phyloP scores from a whole-genome alignment of 2,329 filamentous ascomycete genomes.

The Apiospora rasikravindrae region DNA sequence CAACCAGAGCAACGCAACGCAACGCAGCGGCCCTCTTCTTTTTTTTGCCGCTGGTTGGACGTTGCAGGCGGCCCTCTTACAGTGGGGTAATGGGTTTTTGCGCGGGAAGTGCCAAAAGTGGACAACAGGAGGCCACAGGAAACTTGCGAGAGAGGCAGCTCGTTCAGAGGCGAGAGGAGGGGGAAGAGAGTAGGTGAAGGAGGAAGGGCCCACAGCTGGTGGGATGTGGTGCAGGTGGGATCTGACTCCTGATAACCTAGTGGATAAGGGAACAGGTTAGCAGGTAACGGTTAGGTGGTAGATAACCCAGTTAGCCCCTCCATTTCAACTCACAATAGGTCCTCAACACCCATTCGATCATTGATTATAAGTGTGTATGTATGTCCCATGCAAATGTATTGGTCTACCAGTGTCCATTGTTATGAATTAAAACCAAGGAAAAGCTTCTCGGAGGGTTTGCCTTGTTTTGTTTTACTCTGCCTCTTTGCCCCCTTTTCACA shows the following conservation, averaged over 20 bases:
- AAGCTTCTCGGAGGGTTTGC: background rate
- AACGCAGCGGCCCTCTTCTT: background rate
- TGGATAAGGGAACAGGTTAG: background rate
- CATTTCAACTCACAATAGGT: background rate
- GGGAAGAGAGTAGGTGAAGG: background rate
- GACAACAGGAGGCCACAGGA: background rate
- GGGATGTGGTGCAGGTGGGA: constrained; percentile 15
- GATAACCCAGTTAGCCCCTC: constrained; percentile 8
- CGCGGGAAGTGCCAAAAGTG: constrained; percentile 5
- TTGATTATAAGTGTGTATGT: constrained; percentile 9
- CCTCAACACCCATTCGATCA: background rate
- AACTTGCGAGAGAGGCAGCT: background rate
- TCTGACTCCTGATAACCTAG: constrained; percentile 4
- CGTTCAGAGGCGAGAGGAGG: background rate
- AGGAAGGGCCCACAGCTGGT: background rate
- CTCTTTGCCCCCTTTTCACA: background rate
- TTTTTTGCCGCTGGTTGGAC: constrained; percentile 10
- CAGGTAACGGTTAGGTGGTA: background rate
- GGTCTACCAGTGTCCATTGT: background rate
- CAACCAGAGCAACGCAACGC: background rate
- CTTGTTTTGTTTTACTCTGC: background rate
- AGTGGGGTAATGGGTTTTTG: constrained; percentile 7
- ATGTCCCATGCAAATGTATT: background rate
- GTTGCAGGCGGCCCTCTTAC: constrained; percentile 7
- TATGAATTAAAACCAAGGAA: background rate